Evolutionary conservation across 768 basidiomycete genomes (phyloP), one percentile per base, ranked within the genome.

Genomic region (Tylopilus intermedius): DNA sequence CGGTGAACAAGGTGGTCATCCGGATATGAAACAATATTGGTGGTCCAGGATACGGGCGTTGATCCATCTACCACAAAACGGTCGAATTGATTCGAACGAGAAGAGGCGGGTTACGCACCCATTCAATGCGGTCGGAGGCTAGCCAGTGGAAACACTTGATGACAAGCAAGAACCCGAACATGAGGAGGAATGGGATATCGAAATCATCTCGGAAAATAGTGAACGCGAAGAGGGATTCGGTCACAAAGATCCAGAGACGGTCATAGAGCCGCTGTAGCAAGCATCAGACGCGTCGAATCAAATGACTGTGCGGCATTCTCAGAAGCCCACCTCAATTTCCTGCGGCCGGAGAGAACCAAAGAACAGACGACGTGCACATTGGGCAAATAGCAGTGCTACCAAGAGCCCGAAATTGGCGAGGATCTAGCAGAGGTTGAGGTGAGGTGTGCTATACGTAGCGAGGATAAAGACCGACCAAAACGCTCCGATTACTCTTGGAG

Each of bases 61-160:
- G 96, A 63, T 99, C 96, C 94, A 99, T 98, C 95, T 99, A 46
- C 6, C n/a, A 37, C n/a, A 47, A 39, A 51, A 61, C 3, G 56
- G 2, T 32, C 2, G 54, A 13, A 40, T 47, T 9, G 9, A 37
- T 22, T 40, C 18, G 10, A 22, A 29, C 51, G 15, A 21, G 18
- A 21, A 45, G 18, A 15, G 35, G 5, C 1, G 49, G 30, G n/a
- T 51, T 66, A 66, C 81, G 61, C 55, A 95, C 95, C 82, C 91
- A 94, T 81, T 99, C 96, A 48, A 99, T 89, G 45, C 96, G 82
- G 69, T 98, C 96, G 6, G 84, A 81, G 52, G 94, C 83, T 30
- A 99, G 79, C 96, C 96, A 99, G 67, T 99, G 96, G 71, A 98
- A 98, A 43, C 92, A 94, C 67, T 97, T 98, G 59, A 96, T 79